Base-by-base conservation (phyloP, 768 basidiomycete species). In the Tulasnella sp. region DNA sequence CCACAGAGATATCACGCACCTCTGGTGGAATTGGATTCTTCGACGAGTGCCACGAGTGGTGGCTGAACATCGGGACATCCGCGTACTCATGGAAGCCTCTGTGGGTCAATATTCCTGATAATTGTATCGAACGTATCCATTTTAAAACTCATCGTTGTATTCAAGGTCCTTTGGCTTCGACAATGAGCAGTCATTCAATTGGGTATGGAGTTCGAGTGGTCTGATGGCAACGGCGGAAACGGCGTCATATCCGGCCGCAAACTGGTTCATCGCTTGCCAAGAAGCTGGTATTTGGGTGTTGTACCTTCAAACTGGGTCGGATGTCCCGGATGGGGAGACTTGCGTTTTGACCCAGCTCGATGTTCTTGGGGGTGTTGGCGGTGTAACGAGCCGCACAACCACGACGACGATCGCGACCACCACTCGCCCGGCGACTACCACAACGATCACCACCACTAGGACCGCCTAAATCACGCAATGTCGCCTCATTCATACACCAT, bases 181-280 rank as follows among this genome's bases (percentile, higher is more conserved):
- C 19, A 34, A 44, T 24, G 44, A 75, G 44, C 10, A 19, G 19
- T 48, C 75, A 5, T 24, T 36, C 75, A 75, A 75, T 36, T 75
- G 75, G 75, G n/a, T 56, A 24, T 40, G 3, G 34, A 14, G 44
- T 19, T 56, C 46, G 19, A 46, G 44, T 7, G 12, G 21, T n/a
- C 16, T 75, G 21, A 5, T 75, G 40, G 40, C 46, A 31, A 27
- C 75, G 3, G 6, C 44, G 24, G 75, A 7, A 19, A 75, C 75
- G 38, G 18, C 73, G 46, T 27, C 39, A 9, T 46, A 27, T 4
- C 3, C 40, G 6, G 3, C 75, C 16, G 56, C 75, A 44, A 48
- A 40, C n/a, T 48, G 52, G 40, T 75, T 75, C 75, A n/a, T 75
- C 75, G 75, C 75, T 27, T 75, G 75, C 46, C 39, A 75, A 36